These are phyloP conservation scores for Phytophthora pluvialis DNA, from an alignment of 352 stramenopile genomes.

Conservation along the genomic window DNA sequence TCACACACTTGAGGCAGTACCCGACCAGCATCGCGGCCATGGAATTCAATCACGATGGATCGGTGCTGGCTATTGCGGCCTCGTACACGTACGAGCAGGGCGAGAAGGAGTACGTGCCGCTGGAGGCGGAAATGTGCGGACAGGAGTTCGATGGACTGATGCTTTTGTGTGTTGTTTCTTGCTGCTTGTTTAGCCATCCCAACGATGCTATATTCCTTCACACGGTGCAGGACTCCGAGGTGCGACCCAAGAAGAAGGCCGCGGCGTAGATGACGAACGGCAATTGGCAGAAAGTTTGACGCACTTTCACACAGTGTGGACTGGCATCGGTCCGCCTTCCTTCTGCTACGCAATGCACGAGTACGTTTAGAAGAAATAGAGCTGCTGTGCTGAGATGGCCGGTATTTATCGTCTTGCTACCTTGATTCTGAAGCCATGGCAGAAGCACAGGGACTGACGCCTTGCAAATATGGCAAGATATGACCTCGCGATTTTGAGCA, in stretches of 20 bases:
- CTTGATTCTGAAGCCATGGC: slow-evolving; percentile 8
- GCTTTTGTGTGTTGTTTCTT: slow-evolving; percentile 8
- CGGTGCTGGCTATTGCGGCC: slow-evolving; percentile 92
- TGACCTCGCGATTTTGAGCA: background rate
- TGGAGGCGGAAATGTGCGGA: background rate
- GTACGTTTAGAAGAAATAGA: slow-evolving; percentile 33
- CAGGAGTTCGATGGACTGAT: slow-evolving; percentile 3
- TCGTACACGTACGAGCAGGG: slow-evolving; percentile 99
- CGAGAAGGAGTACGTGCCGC: slow-evolving; percentile 90
- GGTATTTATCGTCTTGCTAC: slow-evolving; percentile 11
- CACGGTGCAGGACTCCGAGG: slow-evolving; percentile 87
- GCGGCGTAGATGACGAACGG: slow-evolving; percentile 26
- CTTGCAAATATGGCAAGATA: too few species aligned
- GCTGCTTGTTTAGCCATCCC: slow-evolving; percentile 73
- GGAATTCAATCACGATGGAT: slow-evolving; percentile 95
- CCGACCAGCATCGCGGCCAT: slow-evolving; percentile 92
- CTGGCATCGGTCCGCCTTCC: background rate
- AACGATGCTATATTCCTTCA: slow-evolving; percentile 95
- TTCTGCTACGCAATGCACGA: slow-evolving; percentile 3
- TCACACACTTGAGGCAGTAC: slow-evolving; percentile 84
- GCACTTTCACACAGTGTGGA: background rate
- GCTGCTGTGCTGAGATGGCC: slow-evolving; percentile 7
- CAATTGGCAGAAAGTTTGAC: background rate
- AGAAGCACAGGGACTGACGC: background rate
- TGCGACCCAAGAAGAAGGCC: slow-evolving; percentile 79